phyloP scores from a whole-genome alignment of 352 stramenopile species.

The Phytophthora hibernalis region DNA sequence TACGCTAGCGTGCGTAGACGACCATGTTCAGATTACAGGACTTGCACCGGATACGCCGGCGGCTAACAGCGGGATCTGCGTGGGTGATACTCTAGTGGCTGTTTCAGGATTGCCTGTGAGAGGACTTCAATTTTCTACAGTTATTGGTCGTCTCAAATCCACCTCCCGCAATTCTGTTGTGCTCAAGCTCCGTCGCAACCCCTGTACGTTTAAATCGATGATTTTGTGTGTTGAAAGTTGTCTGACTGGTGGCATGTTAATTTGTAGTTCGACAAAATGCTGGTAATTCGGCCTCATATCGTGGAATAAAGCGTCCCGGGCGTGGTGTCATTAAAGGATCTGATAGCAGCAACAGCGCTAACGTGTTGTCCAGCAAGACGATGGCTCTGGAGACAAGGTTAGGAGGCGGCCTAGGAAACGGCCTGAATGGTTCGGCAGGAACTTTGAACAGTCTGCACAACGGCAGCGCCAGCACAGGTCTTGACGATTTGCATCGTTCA shows the following conservation, averaged over 20 bases:
- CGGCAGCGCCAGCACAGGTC: conserved; percentile 20
- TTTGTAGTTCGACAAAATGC: conserved; percentile 72
- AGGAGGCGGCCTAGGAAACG: conserved; percentile 47
- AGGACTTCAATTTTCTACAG: conserved; percentile 84
- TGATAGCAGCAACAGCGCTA: conserved; percentile 76
- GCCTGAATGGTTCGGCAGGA: conserved; percentile 31
- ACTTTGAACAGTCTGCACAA: conserved; percentile 33
- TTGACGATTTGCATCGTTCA: conserved; percentile 42
- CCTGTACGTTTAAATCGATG: conserved; percentile 59
- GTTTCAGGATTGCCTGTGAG: conserved; percentile 76
- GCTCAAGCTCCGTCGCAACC: conserved; percentile 80
- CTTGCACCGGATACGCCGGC: conserved; percentile 75
- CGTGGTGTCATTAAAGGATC: conserved; percentile 56
- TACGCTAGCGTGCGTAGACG: conserved; percentile 81
- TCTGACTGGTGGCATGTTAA: conserved; percentile 16
- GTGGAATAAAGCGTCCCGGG: conserved; percentile 63
- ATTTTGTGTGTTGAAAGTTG: not conserved
- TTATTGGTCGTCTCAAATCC: conserved; percentile 82
- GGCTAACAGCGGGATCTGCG: conserved; percentile 76
- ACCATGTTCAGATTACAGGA: conserved; percentile 87
- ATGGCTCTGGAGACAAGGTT: conserved; percentile 77
- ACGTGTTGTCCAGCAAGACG: conserved; percentile 74
- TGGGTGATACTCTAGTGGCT: conserved; percentile 79
- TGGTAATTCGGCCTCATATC: conserved; percentile 56
- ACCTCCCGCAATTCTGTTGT: conserved; percentile 83